Base-by-base conservation (phyloP, 2,329 filamentous ascomycete genomes). In the Aspergillus sp. region DNA sequence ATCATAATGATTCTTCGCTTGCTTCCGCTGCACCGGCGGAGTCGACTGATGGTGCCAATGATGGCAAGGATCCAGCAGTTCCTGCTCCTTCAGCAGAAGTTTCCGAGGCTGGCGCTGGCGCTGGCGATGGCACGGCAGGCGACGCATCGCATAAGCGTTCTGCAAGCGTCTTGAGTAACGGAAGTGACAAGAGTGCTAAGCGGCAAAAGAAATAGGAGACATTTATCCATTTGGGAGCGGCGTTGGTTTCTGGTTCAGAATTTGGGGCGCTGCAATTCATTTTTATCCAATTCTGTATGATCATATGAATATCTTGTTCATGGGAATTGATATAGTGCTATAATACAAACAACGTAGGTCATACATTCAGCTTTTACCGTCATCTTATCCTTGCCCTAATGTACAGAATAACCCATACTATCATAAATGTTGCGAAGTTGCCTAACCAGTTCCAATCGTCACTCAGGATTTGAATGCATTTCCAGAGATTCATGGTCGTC, bases 91-190 rank as follows among this genome's bases (percentile, higher is more conserved):
- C 5, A 5, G 33, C 7, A 17, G 33, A 37, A 7, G 43, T n/a
- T n/a, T 5, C n/a, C 19, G 49, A 53, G 38, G 25, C 43, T 9
- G 48, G 22, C 7, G 46, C 30, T 43, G 27, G 33, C 15, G 37
- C 15, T 22, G 13, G 17, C 4, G 2, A 15, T 38, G 42, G 35
- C 19, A 41, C 46, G 23, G 33, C 46, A 30, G 37, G 12, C 9
- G 47, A 35, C 27, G 23, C 9, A 25, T 56, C 53, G 10, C 84
- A 86, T 54, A 94, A 94, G 73, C 80, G 89, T 50, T 93, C 88
- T 63, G 88, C 88, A 1, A 94, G 88, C 65, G 87, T 90, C 27
- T 66, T 94, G 46, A 91, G 87, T 64, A 73, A 76, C 13, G 72
- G 72, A 5, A 89, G 85, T 63, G 84, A 88, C 48, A 77, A 76